Percentiles rank a stretch among this genome's conserved stretches.
Evolutionary conservation across 2,329 filamentous ascomycete genomes (phyloP).

Genomic region (Harringtonia aguacate): DNA sequence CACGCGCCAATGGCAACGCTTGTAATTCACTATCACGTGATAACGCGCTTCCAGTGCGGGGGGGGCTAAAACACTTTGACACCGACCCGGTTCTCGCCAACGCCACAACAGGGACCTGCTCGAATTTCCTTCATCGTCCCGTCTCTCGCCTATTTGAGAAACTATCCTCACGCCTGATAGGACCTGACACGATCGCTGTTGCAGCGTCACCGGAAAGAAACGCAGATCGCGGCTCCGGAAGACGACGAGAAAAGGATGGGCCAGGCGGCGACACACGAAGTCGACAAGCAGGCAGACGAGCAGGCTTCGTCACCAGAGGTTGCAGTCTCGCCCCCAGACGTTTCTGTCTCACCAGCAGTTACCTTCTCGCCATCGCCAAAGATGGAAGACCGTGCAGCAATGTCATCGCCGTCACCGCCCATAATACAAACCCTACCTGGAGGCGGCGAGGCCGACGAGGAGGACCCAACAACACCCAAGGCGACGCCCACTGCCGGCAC

Average conservation of each 20-base stretch:
- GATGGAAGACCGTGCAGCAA: conserved; percentile 5
- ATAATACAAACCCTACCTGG: conserved; percentile 7
- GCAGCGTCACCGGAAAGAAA: conserved; percentile 5
- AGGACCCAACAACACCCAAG: conserved; percentile 40
- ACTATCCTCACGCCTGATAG: conserved; percentile 42
- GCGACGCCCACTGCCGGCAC: conserved; percentile 17
- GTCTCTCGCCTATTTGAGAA: conserved; percentile 45
- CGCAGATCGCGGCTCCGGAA: no score
- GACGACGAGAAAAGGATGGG: no score
- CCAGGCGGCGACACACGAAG: no score
- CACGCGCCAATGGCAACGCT: no score
- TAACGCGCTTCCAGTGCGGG: no score
- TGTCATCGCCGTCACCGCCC: conserved; percentile 5
- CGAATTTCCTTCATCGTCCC: conserved; percentile 51
- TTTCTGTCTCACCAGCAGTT: not conserved
- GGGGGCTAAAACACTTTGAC: no score
- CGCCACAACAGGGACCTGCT: conserved; percentile 46
- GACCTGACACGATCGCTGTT: conserved; percentile 10
- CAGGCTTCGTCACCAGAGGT: not conserved
- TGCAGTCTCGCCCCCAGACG: no score
- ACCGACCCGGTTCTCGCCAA: no score
- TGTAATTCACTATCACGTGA: no score
- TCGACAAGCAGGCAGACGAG: no score
- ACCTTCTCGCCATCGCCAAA: not conserved
- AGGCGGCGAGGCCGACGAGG: conserved; percentile 16